phyloP scores from a whole-genome alignment of 2,329 filamentous ascomycete genomes.

The Fusarium haematococcum region DNA sequence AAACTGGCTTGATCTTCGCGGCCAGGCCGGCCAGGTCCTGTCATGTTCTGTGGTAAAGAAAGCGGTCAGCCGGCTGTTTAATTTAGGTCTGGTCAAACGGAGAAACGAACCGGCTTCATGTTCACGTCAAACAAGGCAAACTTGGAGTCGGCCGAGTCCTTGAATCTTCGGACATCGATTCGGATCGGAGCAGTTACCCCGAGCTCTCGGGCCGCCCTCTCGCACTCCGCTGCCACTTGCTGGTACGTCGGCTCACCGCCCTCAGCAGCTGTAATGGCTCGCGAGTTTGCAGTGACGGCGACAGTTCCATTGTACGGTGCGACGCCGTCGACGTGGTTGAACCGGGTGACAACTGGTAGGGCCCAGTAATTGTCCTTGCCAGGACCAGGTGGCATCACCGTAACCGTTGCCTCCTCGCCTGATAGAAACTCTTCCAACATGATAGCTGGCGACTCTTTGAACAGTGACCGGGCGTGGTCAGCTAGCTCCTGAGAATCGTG shows the following conservation, averaged over 20 bases:
- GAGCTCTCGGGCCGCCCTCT: slow-evolving; percentile 53
- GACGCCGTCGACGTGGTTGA: slow-evolving; percentile 31
- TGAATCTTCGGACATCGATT: slow-evolving; percentile 58
- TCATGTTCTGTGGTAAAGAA: slow-evolving; percentile 33
- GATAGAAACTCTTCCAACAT: slow-evolving; percentile 62
- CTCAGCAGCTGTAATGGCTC: slow-evolving; percentile 48
- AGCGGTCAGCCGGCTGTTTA: not conserved
- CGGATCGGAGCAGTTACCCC: slow-evolving; percentile 57
- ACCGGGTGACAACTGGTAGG: slow-evolving; percentile 48
- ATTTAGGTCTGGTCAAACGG: not conserved
- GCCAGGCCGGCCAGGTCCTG: slow-evolving; percentile 27
- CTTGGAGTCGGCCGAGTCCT: slow-evolving; percentile 38
- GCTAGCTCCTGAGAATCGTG: slow-evolving; percentile 16
- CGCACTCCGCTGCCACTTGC: slow-evolving; percentile 52
- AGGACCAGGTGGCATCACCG: slow-evolving; percentile 60
- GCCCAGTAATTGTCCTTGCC: slow-evolving; percentile 53
- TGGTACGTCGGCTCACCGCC: slow-evolving; percentile 27
- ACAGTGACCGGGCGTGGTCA: slow-evolving; percentile 13
- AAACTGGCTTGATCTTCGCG: slow-evolving; percentile 36
- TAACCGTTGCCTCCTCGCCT: slow-evolving; percentile 63
- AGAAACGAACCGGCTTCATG: slow-evolving; percentile 60
- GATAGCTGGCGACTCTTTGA: slow-evolving; percentile 36
- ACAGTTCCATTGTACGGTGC: slow-evolving; percentile 38
- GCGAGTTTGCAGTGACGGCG: slow-evolving; percentile 54
- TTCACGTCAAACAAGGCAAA: slow-evolving; percentile 65